These are phyloP conservation scores for Raffaelea deltoideospora DNA, from an alignment of 2,329 filamentous ascomycete species.

Conservation along the genomic window DNA sequence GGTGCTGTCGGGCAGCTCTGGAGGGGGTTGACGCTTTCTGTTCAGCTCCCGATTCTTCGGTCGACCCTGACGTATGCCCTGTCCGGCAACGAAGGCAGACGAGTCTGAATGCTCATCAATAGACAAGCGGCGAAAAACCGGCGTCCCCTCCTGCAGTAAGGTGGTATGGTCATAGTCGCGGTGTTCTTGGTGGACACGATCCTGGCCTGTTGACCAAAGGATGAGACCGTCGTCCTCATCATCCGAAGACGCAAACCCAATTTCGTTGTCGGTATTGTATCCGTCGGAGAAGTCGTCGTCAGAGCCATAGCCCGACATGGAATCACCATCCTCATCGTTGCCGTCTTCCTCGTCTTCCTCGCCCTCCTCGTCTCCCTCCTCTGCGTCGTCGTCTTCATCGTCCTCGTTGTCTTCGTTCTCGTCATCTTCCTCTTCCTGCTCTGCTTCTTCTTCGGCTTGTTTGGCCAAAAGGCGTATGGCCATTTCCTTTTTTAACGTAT, in stretches of 20 bases:
- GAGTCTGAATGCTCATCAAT: constrained; percentile 40
- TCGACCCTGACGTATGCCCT: constrained; percentile 17
- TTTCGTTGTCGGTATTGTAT: constrained; percentile 61
- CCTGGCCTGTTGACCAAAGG: constrained; percentile 43
- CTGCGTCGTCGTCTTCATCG: constrained; percentile 31
- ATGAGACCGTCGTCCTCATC: constrained; percentile 56
- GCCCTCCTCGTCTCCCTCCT: constrained; percentile 34
- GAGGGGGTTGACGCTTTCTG: constrained; percentile 46
- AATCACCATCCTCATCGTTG: constrained; percentile 23
- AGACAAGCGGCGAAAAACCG: constrained; percentile 14
- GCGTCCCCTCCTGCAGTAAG: constrained; percentile 22
- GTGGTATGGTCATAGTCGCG: constrained; percentile 16
- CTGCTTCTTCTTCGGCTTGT: constrained; percentile 81
- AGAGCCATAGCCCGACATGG: constrained; percentile 42
- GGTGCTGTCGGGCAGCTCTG: constrained; percentile 87
- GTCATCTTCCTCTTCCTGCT: constrained; percentile 55
- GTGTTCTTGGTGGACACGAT: constrained; percentile 15
- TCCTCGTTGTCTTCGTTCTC: constrained; percentile 30
- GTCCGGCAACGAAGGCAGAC: constrained; percentile 39
- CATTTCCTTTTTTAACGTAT: constrained; percentile 82
- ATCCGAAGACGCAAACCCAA: constrained; percentile 53
- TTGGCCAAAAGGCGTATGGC: constrained; percentile 71
- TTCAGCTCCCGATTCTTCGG: constrained; percentile 23
- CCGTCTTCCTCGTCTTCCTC: constrained; percentile 35
- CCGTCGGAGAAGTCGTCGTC: constrained; percentile 42